Base-by-base conservation (phyloP, 495 filamentous ascomycete genomes). In the Penicillium lagena region DNA sequence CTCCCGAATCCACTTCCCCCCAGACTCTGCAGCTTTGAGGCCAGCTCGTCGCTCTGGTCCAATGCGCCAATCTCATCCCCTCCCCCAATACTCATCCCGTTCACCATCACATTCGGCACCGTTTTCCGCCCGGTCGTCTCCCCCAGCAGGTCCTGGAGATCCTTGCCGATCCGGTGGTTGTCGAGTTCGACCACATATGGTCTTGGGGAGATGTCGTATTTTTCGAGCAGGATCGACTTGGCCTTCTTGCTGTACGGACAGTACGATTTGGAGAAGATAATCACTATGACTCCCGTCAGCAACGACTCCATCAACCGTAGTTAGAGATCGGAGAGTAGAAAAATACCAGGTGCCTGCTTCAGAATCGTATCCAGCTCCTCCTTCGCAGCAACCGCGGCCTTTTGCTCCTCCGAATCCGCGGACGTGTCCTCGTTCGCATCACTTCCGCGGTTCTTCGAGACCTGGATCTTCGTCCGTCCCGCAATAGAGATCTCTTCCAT, bases 251-350 rank as follows among this genome's bases (percentile, higher is more conserved):
- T 96, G 70, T 79, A 82, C 0, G 85, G 88, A 65, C 93, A 98
- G 66, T 88, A 95, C 1, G 85, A 80, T 64, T 97, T 97, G 43
- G 89, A 95, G 71, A 97, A 96, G 41, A 98, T 87, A 55, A 96
- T 87, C 39, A 96, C 86, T 90, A 22, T 17, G 17, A 4, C 22
- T 22, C 22, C 4, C 22, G 22, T 22, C 22, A 22, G 22, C 22
- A 3, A 22, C 3, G 22, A 22, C 2, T 17, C 27, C 30, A 10
- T n/a, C 8, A 37, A 8, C 35, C 12, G 40, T n/a, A 46, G 7
- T 32, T 13, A 31, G 35, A 29, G 37, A 40, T 22, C 29, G 4
- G 50, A 29, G 40, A 7, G 38, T 35, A 37, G 13, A 41, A 32
- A 69, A 79, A 52, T 79, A 91, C 89, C 81, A 43, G 89, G 88